A percentile compares a stretch with the other conserved stretches of the same genome.
These are phyloP conservation scores for Salix exigua DNA, from an alignment of 345 rosid genomes.

Conservation along the genomic window DNA sequence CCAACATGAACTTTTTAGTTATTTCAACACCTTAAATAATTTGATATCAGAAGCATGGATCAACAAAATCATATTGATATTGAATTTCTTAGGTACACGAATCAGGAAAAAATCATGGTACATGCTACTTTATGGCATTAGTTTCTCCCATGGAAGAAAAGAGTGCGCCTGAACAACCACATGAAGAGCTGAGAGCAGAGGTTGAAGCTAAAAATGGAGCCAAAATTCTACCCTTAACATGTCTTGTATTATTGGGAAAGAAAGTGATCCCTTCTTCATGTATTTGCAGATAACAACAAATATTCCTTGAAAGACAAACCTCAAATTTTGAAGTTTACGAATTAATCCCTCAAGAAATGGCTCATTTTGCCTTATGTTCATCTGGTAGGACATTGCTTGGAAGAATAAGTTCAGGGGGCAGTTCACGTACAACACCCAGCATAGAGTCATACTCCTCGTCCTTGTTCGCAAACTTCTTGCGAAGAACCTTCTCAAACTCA, in stretches of 20 bases:
- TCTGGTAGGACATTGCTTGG: slow-evolving; percentile 56
- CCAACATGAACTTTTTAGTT: neutral
- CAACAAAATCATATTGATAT: slow-evolving; percentile 10
- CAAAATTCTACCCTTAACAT: slow-evolving; percentile 26
- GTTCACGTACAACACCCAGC: slow-evolving; percentile 79
- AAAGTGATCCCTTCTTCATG: slow-evolving; percentile 34
- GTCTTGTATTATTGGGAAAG: slow-evolving; percentile 43
- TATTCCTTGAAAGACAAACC: slow-evolving; percentile 28
- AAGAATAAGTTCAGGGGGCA: slow-evolving; percentile 73
- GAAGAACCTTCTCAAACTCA: slow-evolving; percentile 88
- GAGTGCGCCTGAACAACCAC: slow-evolving; percentile 14
- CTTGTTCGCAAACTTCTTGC: slow-evolving; percentile 61
- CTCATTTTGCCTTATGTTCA: slow-evolving; percentile 55
- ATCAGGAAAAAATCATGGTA: slow-evolving; percentile 17
- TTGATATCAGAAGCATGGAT: neutral
- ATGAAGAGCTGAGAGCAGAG: slow-evolving; percentile 5
- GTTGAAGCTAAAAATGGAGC: slow-evolving; percentile 13
- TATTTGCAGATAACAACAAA: slow-evolving; percentile 29
- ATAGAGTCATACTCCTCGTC: slow-evolving; percentile 87
- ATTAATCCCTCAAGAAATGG: slow-evolving; percentile 22
- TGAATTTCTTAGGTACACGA: slow-evolving; percentile 14
- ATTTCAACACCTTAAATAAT: neutral
- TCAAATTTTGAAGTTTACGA: slow-evolving; percentile 18
- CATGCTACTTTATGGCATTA: slow-evolving; percentile 22
- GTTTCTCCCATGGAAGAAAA: slow-evolving; percentile 19